Percentiles rank a stretch among this genome's conserved stretches.
These are phyloP conservation scores for Paecilomyces sp. DNA, from an alignment of 2,329 filamentous ascomycete genomes.

Conservation along the genomic window DNA sequence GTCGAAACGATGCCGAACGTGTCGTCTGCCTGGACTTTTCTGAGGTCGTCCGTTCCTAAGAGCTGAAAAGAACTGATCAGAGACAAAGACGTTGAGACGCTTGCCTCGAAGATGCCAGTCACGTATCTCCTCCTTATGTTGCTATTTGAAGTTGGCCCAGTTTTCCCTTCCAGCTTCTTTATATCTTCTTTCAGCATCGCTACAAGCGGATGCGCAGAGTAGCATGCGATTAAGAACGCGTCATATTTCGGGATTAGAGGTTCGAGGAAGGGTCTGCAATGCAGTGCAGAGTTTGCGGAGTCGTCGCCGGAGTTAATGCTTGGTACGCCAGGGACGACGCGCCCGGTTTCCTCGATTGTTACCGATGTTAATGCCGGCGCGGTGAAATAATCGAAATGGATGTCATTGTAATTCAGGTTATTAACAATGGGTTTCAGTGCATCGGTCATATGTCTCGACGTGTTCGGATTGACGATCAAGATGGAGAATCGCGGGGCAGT, in stretches of 20 bases:
- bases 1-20: constrained; percentile 84
- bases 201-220: constrained; percentile 76
- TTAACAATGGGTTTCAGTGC: constrained; percentile 33
- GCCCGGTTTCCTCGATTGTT: constrained; percentile 20
- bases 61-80: constrained; percentile 37
- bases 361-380: constrained; percentile 23
- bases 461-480: constrained; percentile 41
- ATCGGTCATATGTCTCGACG: constrained; percentile 37
- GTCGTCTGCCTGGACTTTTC: constrained; percentile 32
- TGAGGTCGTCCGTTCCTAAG: constrained; percentile 13
- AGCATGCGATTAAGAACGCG: constrained; percentile 82
- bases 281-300: constrained; percentile 54
- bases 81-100: constrained; percentile 58
- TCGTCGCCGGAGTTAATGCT: constrained; percentile 74
- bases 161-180: constrained; percentile 12
- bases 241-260: constrained; percentile 45
- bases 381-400: constrained; percentile 34
- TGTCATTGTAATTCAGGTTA: constrained; percentile 26
- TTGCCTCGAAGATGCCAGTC: constrained; percentile 83
- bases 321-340: constrained; percentile 46
- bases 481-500: constrained; percentile 17
- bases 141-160: constrained; percentile 10
- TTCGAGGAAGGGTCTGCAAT: constrained; percentile 53
- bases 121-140: constrained; percentile 46
- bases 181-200: constrained; percentile 46